A percentile compares a stretch with the other conserved stretches of the same genome.
These are phyloP conservation scores for Pseudogymnoascus sp. DNA, from an alignment of 2,329 filamentous ascomycete genomes.

Conservation along the genomic window DNA sequence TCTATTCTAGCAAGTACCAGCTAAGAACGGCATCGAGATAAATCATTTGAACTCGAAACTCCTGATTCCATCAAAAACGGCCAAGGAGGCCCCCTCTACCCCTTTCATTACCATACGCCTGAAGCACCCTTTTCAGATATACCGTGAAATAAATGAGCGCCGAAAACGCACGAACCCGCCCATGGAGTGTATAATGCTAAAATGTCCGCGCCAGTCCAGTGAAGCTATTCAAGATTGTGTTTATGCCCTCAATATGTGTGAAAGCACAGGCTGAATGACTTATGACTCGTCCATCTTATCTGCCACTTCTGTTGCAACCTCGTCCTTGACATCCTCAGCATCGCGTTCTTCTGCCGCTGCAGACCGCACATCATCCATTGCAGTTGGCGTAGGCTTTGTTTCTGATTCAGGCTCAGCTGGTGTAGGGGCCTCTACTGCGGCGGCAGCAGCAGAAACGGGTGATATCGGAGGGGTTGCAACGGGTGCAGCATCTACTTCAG, in stretches of 20 bases:
- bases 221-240: constrained; percentile 1
- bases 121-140: constrained; percentile 10
- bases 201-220: background rate
- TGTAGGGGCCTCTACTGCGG: constrained; percentile 15
- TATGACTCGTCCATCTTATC: constrained; percentile 30
- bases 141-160: constrained; percentile 9
- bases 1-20: background rate
- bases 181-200: constrained; percentile 5
- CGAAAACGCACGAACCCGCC: constrained; percentile 9
- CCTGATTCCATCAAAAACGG: constrained; percentile 2
- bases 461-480: background rate
- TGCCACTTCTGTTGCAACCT: constrained; percentile 25
- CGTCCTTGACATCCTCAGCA: constrained; percentile 29
- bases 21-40: background rate
- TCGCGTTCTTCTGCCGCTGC: constrained; percentile 27
- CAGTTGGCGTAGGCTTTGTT: constrained; percentile 26
- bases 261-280: background rate
- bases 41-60: constrained; percentile 11
- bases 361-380: constrained; percentile 29
- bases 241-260: background rate
- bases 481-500: constrained; percentile 13
- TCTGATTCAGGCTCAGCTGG: constrained; percentile 30
- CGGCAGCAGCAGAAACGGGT: constrained; percentile 12
- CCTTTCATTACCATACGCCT: constrained; percentile 8
- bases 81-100: background rate